A percentile compares a stretch with the other conserved stretches of the same genome.
Evolutionary conservation across 768 basidiomycete genomes (phyloP).

Genomic region (Pholiota molesta): DNA sequence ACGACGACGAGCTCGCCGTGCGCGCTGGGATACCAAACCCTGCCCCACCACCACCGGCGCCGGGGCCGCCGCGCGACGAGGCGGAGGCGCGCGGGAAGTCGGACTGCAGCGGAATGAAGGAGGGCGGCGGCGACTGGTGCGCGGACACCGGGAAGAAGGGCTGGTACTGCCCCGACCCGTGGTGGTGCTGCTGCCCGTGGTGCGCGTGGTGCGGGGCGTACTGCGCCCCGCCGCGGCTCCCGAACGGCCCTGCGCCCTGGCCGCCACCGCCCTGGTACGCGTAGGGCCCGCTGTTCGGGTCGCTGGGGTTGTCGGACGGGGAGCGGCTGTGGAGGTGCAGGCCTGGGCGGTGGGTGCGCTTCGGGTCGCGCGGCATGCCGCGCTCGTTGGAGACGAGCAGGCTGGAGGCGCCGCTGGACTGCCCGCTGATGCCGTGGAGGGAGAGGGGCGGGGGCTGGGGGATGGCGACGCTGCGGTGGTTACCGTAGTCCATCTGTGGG

Average conservation of each 20-base stretch:
- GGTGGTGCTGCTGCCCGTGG: conserved; percentile 22
- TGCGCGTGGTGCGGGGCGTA: conserved; percentile 11
- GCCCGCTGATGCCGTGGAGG: conserved; percentile 27
- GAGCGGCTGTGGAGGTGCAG: conserved; percentile 19
- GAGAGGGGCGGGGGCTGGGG: conserved; percentile 33
- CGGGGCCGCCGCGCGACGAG: conserved; percentile 15
- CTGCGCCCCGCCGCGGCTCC: conserved; percentile 10
- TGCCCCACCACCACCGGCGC: conserved; percentile 10
- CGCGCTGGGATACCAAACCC: conserved; percentile 16
- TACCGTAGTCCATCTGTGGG: conserved; percentile 26
- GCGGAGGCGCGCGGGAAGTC: conserved; percentile 26
- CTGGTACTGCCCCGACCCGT: conserved; percentile 23
- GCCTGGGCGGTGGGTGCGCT: not conserved
- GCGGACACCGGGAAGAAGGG: conserved; percentile 30
- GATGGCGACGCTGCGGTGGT: conserved; percentile 30
- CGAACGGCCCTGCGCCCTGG: conserved; percentile 14
- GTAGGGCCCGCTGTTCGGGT: conserved; percentile 18
- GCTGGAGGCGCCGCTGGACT: conserved; percentile 21
- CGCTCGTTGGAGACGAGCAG: conserved; percentile 20
- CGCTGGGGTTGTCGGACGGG: conserved; percentile 21
- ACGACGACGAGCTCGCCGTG: conserved; percentile 12
- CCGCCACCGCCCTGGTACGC: conserved; percentile 12
- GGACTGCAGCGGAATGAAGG: conserved; percentile 35
- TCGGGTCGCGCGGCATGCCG: conserved; percentile 12
- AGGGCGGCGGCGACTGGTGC: conserved; percentile 28